Evolutionary conservation across 805 yeast genomes (phyloP).

Genomic region (Candida arabinofermentans): DNA sequence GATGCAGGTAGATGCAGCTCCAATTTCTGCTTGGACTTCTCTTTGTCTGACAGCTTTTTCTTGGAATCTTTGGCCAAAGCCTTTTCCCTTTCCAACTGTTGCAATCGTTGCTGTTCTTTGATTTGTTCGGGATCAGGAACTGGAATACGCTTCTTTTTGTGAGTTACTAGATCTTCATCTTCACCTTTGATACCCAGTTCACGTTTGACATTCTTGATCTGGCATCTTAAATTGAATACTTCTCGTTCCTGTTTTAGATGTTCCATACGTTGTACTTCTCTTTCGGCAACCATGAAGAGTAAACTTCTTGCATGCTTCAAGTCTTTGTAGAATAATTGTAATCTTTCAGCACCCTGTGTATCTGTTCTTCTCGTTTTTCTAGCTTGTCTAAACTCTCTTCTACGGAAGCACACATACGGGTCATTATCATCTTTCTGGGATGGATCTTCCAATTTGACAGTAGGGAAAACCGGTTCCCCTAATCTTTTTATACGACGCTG

Average conservation of each 20-base stretch:
- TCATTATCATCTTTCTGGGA: constrained; percentile 81
- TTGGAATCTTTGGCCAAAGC: constrained; percentile 17
- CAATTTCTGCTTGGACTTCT: constrained; percentile 4
- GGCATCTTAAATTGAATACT: constrained; percentile 69
- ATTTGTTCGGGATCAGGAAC: constrained; percentile 16
- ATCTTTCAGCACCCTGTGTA: constrained; percentile 79
- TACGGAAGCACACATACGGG: constrained; percentile 92
- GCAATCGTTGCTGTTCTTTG: constrained; percentile 7
- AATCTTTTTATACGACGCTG: constrained; percentile 60
- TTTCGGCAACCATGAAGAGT: constrained; percentile 62
- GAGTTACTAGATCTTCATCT: constrained; percentile 77
- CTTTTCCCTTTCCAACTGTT: constrained; percentile 14
- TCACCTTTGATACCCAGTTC: constrained; percentile 74
- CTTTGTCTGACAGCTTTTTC: constrained; percentile 18
- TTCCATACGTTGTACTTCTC: constrained; percentile 65
- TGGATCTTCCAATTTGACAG: constrained; percentile 79
- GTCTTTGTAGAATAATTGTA: constrained; percentile 69
- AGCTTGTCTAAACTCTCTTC: constrained; percentile 92
- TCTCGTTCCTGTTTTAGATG: constrained; percentile 57
- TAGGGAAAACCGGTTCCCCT: constrained; percentile 72
- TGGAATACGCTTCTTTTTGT: constrained; percentile 59
- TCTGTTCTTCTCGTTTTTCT: constrained; percentile 96
- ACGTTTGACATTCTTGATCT: constrained; percentile 71
- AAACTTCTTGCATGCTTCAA: constrained; percentile 71
- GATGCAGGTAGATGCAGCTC: background rate